Evolutionary conservation across 495 filamentous ascomycete genomes (phyloP).

Genomic region (Podospora comata): DNA sequence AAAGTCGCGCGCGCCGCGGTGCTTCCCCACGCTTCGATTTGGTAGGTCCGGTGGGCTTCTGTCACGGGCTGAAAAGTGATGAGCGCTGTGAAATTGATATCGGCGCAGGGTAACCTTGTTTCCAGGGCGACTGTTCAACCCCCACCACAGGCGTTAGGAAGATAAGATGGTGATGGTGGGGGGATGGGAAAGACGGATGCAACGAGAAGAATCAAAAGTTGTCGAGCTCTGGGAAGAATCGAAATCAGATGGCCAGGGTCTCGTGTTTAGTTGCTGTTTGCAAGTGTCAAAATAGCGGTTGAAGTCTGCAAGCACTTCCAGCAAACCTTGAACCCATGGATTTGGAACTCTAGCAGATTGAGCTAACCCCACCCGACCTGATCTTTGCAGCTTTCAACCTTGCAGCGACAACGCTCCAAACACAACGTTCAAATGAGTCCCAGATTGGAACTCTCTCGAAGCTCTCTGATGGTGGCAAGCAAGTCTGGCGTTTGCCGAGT

Average conservation of each 20-base stretch:
- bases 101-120: neutral
- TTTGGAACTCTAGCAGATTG: no score
- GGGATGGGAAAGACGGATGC: neutral
- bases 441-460: neutral
- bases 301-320: no score
- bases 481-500: neutral
- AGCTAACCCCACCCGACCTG: no score
- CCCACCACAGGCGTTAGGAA: neutral
- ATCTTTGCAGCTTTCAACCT: no score
- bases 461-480: neutral
- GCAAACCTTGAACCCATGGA: no score
- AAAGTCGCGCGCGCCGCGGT: slow-evolving; percentile 4
- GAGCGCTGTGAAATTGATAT: neutral
- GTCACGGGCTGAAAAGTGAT: neutral
- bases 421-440: no score
- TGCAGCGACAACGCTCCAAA: no score
- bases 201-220: no score
- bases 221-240: no score
- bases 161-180: neutral
- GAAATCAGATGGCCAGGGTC: no score
- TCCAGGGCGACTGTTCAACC: neutral
- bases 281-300: no score
- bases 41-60: neutral
- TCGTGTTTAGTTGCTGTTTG: no score
- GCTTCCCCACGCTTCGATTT: neutral